A percentile compares a stretch with the other conserved stretches of the same genome.
These are phyloP conservation scores for Parastagonospora nodorum DNA, from an alignment of 2,329 filamentous ascomycete genomes.

Conservation along the genomic window DNA sequence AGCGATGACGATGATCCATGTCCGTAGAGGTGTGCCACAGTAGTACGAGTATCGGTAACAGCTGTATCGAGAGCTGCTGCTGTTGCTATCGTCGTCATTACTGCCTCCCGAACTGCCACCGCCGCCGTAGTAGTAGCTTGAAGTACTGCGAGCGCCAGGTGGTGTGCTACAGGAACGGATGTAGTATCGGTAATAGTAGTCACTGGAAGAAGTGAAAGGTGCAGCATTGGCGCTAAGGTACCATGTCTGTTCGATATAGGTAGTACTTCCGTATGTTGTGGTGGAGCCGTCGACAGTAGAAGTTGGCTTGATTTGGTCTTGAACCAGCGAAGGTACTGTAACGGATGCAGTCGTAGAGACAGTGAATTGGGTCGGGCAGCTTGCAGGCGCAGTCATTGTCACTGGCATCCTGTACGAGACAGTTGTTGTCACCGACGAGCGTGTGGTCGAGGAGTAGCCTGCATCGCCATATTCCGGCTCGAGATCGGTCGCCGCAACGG, in stretches of 20 bases:
- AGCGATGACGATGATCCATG: constrained; percentile 38
- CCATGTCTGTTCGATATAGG: constrained; percentile 28
- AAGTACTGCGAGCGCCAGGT: constrained; percentile 11
- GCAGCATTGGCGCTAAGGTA: constrained; percentile 31
- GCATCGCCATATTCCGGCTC: constrained; percentile 15
- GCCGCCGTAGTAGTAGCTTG: not conserved
- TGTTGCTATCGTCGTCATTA: constrained; percentile 6
- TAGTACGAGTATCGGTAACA: constrained; percentile 12
- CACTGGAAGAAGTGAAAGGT: constrained; percentile 23
- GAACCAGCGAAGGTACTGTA: constrained; percentile 27
- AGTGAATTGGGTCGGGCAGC: constrained; percentile 31
- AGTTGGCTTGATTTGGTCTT: constrained; percentile 28
- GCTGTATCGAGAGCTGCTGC: constrained; percentile 4
- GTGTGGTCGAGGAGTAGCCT: constrained; percentile 9
- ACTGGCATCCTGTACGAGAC: constrained; percentile 32
- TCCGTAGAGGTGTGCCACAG: constrained; percentile 21
- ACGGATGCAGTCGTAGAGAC: constrained; percentile 25
- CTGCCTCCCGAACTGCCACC: not conserved
- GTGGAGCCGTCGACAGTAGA: constrained; percentile 19
- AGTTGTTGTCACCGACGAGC: constrained; percentile 11
- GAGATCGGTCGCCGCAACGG: constrained; percentile 32
- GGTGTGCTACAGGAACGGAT: constrained; percentile 30
- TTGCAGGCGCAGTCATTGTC: constrained; percentile 36
- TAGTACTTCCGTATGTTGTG: constrained; percentile 9
- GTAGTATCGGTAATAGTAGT: constrained; percentile 33